phyloP scores from a whole-genome alignment of 768 basidiomycete genomes.

The Leccinum barrowsii region DNA sequence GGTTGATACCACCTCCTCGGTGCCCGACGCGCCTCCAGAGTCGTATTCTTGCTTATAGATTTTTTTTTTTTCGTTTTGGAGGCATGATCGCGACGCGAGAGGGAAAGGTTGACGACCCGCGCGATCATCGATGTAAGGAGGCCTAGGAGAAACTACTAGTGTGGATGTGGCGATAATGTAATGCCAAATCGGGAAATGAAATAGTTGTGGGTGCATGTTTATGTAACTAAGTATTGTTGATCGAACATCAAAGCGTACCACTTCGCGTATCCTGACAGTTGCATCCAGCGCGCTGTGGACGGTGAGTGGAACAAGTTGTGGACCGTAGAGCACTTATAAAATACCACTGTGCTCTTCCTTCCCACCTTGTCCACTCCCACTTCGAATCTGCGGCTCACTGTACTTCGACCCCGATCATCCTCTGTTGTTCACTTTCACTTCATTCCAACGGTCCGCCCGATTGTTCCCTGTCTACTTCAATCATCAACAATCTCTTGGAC shows the following conservation, averaged over 20 bases:
- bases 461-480: background rate
- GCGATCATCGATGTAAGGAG: background rate
- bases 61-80: slow-evolving; percentile 26
- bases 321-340: background rate
- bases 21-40: slow-evolving; percentile 27
- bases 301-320: background rate
- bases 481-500: background rate
- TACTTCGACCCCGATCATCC: background rate
- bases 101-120: background rate
- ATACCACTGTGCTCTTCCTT: background rate
- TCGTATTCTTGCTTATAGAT: slow-evolving; percentile 34
- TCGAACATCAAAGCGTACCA: slow-evolving; percentile 3
- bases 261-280: background rate
- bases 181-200: background rate
- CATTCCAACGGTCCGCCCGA: background rate
- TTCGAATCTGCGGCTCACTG: background rate
- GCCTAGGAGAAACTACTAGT: background rate
- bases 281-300: background rate
- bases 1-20: slow-evolving; percentile 22
- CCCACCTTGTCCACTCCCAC: background rate
- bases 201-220: background rate
- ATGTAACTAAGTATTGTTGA: background rate
- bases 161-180: background rate
- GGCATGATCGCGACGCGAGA: slow-evolving; percentile 17
- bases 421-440: background rate